Base-by-base conservation (phyloP, 805 yeast genomes). In the Saccharomycopsis babjevae region DNA sequence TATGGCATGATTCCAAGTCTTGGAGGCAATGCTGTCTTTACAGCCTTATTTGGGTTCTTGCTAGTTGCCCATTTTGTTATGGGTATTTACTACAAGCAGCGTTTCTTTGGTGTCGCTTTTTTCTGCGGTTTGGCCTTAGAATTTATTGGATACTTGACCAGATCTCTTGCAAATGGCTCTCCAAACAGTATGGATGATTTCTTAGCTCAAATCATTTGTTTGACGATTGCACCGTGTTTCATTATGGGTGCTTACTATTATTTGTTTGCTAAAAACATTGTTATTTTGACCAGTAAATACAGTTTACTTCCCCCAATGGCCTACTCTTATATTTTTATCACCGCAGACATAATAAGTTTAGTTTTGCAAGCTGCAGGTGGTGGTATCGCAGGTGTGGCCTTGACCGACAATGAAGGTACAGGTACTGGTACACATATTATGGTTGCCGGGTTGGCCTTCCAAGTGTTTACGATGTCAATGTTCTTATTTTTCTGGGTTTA, bases 161-260 rank as follows among this genome's bases (percentile, higher is more conserved):
- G 96, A 59, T 68, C 78, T 1, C 65, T 79, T 59, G 76, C 85
- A 1, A 76, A 78, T 20, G 65, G 68, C 54, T 68, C 79, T 64
- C 59, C 62, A 8, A 43, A 64, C 16, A 67, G 72, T 42, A 64
- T 72, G 50, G 70, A 77, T 57, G 73, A 77, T 34, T 90, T 77
- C 68, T 68, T 86, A 52, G 72, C 84, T 67, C 96, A 90, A 70
- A 79, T 86, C 64, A 79, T 84, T 60, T 77, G 85, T 67, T 73
- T 89, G 60, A 88, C 93, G 0, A 72, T 90, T 56, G 93, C 89
- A 0, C 97, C 97, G 0, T 89, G 89, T 22, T 86, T 90, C 70
- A 75, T 88, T 54, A 86, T 88, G 88, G 97, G 88, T 3, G 96
- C 93, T 1, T 76, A 90, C 2, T 91, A 90, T 72, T 86, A 79